Percentiles rank a stretch among this genome's conserved stretches.
Evolutionary conservation across 306 rosid species (phyloP).

Genomic region (Begonia peltatifolia): DNA sequence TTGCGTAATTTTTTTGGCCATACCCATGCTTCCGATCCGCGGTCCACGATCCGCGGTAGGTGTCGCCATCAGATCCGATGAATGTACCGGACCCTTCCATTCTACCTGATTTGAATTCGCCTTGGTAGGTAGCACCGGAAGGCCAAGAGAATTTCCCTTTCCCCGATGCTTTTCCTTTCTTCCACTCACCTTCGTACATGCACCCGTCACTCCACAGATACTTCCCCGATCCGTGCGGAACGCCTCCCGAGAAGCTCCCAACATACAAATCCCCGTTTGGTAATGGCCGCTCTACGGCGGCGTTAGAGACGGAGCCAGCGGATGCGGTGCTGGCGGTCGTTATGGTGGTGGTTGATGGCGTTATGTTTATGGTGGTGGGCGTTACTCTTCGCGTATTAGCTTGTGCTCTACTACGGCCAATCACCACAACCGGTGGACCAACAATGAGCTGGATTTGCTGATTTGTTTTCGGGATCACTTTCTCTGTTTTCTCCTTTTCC

Average conservation of each 20-base stretch:
- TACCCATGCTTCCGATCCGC: conserved; percentile 63
- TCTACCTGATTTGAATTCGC: conserved; percentile 83
- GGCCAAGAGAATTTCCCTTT: conserved; percentile 95
- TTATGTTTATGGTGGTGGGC: conserved; percentile 28
- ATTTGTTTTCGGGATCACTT: conserved; percentile 4
- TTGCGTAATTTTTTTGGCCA: conserved; percentile 61
- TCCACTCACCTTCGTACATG: conserved; percentile 92
- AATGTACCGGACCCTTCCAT: conserved; percentile 82
- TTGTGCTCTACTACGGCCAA: conserved; percentile 46
- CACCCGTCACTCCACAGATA: conserved; percentile 89
- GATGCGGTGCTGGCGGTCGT: neutral
- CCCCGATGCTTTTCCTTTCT: conserved; percentile 75
- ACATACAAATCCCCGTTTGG: conserved; percentile 83
- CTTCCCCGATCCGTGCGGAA: conserved; percentile 79
- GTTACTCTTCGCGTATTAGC: conserved; percentile 51
- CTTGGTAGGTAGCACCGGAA: conserved; percentile 81
- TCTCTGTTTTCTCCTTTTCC: conserved; percentile 21
- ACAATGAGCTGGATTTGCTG: conserved; percentile 13
- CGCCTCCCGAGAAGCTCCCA: conserved; percentile 56
- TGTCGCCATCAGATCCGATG: conserved; percentile 74
- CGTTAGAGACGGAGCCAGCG: neutral
- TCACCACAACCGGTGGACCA: conserved; percentile 15
- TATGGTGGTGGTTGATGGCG: conserved; percentile 2
- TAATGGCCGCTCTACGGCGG: conserved; percentile 23
- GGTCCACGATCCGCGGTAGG: conserved; percentile 66